Conservation (phyloP, 1,284 basidiomycete genomes). For the Boletus sp. region DNA sequence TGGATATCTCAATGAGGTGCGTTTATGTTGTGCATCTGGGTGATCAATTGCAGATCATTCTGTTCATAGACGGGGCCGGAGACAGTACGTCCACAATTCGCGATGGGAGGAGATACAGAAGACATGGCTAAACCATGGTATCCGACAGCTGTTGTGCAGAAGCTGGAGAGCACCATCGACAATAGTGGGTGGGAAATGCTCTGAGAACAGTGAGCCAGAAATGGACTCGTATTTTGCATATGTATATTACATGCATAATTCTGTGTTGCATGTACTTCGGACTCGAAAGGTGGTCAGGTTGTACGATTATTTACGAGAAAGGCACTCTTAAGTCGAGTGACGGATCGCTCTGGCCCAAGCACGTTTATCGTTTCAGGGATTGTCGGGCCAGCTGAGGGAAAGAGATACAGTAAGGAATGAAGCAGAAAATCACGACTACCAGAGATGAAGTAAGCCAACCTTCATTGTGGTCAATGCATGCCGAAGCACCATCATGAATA, state of each 20-base stretch:
- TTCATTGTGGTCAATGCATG: conserved; percentile 81
- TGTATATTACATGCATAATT: conserved; percentile 2
- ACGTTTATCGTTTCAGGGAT: conserved; percentile 49
- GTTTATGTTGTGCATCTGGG: conserved; percentile 23
- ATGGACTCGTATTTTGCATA: neutral
- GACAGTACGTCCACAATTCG: conserved; percentile 86
- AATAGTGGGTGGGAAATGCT: conserved; percentile 93
- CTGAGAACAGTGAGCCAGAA: conserved; percentile 38
- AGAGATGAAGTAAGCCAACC: conserved; percentile 47
- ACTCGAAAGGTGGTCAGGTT: neutral
- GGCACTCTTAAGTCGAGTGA: conserved; percentile 36
- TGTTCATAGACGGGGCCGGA: conserved; percentile 70
- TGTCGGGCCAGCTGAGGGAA: conserved; percentile 49
- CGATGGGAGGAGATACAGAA: conserved; percentile 94
- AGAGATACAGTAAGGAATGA: neutral
- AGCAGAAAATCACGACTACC: neutral
- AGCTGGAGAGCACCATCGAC: conserved; percentile 88
- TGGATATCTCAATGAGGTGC: conserved; percentile 91
- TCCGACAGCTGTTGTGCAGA: conserved; percentile 92
- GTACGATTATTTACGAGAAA: neutral
- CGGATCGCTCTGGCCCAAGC: conserved; percentile 44
- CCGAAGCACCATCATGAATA: conserved; percentile 72
- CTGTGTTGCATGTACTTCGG: neutral
- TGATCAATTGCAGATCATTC: neutral
- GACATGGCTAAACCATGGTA: conserved; percentile 87